A percentile compares a stretch with the other conserved stretches of the same genome.
These are phyloP conservation scores for Usnea hakonensis DNA, from an alignment of 495 filamentous ascomycete genomes.

Conservation along the genomic window DNA sequence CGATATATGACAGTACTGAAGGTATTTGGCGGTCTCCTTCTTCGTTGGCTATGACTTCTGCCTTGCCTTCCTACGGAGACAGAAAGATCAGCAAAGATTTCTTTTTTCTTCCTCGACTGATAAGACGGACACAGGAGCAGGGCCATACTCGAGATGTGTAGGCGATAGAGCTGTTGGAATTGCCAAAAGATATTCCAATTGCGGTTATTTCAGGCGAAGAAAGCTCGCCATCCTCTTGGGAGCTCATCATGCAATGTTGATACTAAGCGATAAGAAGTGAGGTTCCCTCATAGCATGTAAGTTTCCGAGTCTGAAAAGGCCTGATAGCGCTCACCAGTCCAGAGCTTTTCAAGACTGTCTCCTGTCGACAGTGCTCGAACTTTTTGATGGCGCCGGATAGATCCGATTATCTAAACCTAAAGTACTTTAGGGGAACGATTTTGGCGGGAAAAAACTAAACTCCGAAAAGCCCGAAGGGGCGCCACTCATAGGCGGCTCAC, in stretches of 20 bases:
- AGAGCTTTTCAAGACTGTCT: neutral
- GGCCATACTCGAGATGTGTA: conserved; percentile 58
- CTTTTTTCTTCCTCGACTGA: neutral
- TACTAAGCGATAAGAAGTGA: neutral
- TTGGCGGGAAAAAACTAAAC: too few relatives aligned
- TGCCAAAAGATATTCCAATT: conserved; percentile 97
- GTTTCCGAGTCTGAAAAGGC: neutral
- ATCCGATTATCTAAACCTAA: conserved; percentile 18
- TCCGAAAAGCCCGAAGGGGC: too few relatives aligned
- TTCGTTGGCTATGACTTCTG: conserved; percentile 97
- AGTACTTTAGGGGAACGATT: too few relatives aligned
- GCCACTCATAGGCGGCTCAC: too few relatives aligned
- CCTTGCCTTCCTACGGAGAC: conserved; percentile 71
- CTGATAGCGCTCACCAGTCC: neutral
- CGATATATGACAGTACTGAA: conserved; percentile 85
- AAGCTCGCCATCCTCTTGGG: conserved; percentile 1
- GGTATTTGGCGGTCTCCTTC: conserved; percentile 99
- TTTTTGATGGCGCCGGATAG: conserved; percentile 22
- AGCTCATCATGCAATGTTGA: neutral
- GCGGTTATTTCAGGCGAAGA: conserved; percentile 31
- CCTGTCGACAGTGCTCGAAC: neutral
- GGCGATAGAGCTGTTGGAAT: conserved; percentile 95
- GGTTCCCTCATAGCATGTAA: neutral
- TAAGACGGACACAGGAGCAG: neutral
- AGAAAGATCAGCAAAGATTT: neutral